Base-by-base conservation (phyloP, 1,284 basidiomycete species). In the Hortiboletus rubellus region DNA sequence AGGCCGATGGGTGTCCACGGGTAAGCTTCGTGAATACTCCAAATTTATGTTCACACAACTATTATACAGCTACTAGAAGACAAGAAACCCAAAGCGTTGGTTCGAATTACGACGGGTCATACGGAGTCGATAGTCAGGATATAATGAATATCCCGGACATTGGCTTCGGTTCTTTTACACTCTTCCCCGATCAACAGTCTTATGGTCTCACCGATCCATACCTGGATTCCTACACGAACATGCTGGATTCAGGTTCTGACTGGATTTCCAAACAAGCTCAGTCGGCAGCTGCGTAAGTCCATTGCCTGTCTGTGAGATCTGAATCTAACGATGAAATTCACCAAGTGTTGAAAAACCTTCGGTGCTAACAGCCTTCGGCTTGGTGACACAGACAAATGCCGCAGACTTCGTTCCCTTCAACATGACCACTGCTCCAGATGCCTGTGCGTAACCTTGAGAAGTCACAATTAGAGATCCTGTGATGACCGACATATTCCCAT, bases 71-170 rank as follows among this genome's bases (percentile, higher is more conserved):
- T 53, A 80, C 82, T 18, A 78, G 75, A 64, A 76, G 82, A 41
- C 82, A 84, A 60, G 67, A 70, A 54, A 50, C 59, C 6, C 62
- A 59, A 41, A 69, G 63, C 34, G 62, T 79, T 38, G 83, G 83
- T 30, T 61, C 82, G 24, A 74, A 76, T 18, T 84, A 82, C 58
- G 81, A 87, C 65, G 86, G 87, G 2, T 76, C 80, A 11, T 73
- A 74, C 36, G 86, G 86, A 45, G 84, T 89, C n/a, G 86, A 89
- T 66, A 82, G 80, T 55, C 79, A 85, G 63, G 87, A 89, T 61
- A 85, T 89, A 54, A 62, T 79, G 54, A 81, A 76, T 63, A 82
- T 83, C 57, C 81, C 82, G 0, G 30, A 78, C 15, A 81, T 88
- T 60, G 79, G 77, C 22, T 86, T 85, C 60, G 73, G 77, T 38